A percentile compares a stretch with the other conserved stretches of the same genome.
Evolutionary conservation across 108 stramenopile genomes (phyloP).

Genomic region (Conticribra weissflogii): DNA sequence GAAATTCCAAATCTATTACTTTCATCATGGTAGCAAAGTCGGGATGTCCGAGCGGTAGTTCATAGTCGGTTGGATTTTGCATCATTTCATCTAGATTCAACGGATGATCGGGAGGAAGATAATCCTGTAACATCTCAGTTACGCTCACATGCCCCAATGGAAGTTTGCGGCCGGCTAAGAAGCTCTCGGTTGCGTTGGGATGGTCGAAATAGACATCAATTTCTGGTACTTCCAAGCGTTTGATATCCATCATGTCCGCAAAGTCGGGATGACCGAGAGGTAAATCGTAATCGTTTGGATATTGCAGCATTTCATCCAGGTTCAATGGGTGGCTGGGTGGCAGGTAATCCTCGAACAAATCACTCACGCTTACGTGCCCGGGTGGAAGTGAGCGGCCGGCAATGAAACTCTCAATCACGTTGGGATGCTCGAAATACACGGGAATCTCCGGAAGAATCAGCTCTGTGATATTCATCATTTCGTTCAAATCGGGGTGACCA

Average conservation of each 20-base stretch:
- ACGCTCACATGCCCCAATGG: constrained; percentile 7
- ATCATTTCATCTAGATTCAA: constrained; percentile 13
- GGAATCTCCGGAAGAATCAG: too few relatives aligned
- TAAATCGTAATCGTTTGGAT: neutral
- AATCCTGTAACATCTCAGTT: neutral
- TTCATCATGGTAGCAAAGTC: too few relatives aligned
- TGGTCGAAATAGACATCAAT: neutral
- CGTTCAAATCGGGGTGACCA: constrained; percentile 16
- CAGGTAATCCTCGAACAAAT: neutral
- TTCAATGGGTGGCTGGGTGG: neutral
- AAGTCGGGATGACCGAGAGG: neutral
- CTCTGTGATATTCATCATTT: too few relatives aligned
- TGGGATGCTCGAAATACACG: neutral
- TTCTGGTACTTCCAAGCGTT: neutral
- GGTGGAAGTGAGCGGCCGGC: neutral
- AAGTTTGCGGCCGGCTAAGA: too few relatives aligned
- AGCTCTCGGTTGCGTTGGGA: too few relatives aligned
- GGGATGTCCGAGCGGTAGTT: constrained; percentile 5
- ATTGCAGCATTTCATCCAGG: neutral
- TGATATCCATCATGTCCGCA: neutral
- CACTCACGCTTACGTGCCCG: neutral
- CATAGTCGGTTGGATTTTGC: constrained; percentile 3
- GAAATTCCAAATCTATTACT: too few relatives aligned
- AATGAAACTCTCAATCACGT: neutral
- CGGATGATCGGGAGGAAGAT: constrained; percentile 9